phyloP scores from a whole-genome alignment of 192 early-diverging fungal genomes.

The Kickxella alabastrina region DNA sequence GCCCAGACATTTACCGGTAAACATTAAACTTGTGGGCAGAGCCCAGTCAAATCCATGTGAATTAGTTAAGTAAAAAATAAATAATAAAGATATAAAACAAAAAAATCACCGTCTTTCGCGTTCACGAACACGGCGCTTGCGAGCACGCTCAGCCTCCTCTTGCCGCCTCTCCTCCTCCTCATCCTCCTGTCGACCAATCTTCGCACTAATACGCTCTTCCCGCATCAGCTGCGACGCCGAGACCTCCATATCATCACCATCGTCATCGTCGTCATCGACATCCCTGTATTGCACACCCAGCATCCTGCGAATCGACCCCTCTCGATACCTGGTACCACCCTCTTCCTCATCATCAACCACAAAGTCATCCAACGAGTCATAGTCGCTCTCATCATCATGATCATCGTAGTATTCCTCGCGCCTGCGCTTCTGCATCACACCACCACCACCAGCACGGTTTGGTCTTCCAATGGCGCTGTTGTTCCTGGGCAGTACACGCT shows the following conservation, averaged over 20 bases:
- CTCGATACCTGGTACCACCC: slow-evolving; percentile 23
- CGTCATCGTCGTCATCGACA: slow-evolving; percentile 48
- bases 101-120: slow-evolving; percentile 3
- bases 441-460: not conserved
- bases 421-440: not conserved
- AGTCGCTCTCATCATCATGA: slow-evolving; percentile 34
- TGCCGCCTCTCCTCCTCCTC: slow-evolving; percentile 37
- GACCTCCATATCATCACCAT: slow-evolving; percentile 46
- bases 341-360: slow-evolving; percentile 49
- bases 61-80: not conserved
- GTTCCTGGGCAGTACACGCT: not conserved
- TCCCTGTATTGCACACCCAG: slow-evolving; percentile 45
- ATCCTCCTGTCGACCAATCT: slow-evolving; percentile 36
- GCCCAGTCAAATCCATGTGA: not conserved
- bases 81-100: not conserved
- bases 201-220: slow-evolving; percentile 41
- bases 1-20: too few species aligned
- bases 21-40: too few species aligned
- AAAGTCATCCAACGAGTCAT: slow-evolving; percentile 52
- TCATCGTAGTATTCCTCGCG: not conserved
- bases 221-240: slow-evolving; percentile 44
- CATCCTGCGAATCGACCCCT: slow-evolving; percentile 39
- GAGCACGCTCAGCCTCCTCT: slow-evolving; percentile 19
- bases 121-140: slow-evolving; percentile 13
- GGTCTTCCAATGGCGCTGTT: not conserved